Evolutionary conservation across 129 eudicot species (phyloP), one percentile per base, ranked within the genome.

Genomic region (Calendula officinalis): DNA sequence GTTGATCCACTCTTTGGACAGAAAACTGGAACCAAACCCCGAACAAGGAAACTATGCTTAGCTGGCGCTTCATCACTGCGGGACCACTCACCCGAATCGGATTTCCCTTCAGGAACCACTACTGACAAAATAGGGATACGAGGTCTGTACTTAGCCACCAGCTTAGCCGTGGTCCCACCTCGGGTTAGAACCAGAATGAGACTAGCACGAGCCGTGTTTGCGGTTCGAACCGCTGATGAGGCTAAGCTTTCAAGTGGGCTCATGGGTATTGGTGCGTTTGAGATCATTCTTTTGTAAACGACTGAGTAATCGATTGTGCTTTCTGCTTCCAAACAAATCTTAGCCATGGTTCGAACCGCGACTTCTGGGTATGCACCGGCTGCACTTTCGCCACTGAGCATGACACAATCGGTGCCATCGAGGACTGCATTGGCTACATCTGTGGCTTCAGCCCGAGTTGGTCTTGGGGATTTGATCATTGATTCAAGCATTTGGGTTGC

Each of bases 131-230:
- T 75, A 8, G 80, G 80, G 2, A 75, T 45, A 16, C 63, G 64
- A 4, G 80, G 75, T 0, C 75, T 56, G 75, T 75, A 68, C 58
- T 75, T 75, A 4, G 80, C 69, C 80, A 75, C 80, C 48, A 75
- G 70, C 38, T 75, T 75, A 35, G 80, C 80, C 1, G 80, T 75
- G 69, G 64, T 75, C 35, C 30, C 30, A 22, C 30, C 30, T 22
- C 30, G 30, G 30, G 30, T 22, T 22, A 22, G 30, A 2, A 22
- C 80, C 58, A 75, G 17, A 3, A 75, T 75, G 43, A 75, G 56
- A 34, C 69, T 68, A 7, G 80, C 80, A 44, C 15, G 49, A 8
- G 49, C 10, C 1, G 49, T 10, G 14, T 44, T 9, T 0, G 49
- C 15, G 15, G 16, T 45, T 10, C 16, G 50, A 12, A 45, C 50